These are phyloP conservation scores for Zymoseptoria tritici DNA, from an alignment of 2,329 filamentous ascomycete genomes.

Conservation along the genomic window DNA sequence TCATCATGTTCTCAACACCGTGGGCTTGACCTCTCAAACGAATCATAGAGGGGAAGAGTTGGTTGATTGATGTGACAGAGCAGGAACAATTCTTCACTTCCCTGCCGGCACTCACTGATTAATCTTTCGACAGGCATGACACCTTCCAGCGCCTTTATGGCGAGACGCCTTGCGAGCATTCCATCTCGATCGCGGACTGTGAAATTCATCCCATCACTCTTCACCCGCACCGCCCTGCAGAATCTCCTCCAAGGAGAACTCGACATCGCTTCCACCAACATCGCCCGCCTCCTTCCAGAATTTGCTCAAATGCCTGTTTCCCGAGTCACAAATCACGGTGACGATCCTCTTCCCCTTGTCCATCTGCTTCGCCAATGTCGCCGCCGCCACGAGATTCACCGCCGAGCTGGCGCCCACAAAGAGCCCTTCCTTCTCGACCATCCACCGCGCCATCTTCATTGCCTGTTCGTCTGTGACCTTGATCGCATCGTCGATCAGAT, in stretches of 20 bases:
- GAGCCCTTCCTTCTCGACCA: constrained; percentile 91
- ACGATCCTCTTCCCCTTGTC: constrained; percentile 54
- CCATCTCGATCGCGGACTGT: background rate
- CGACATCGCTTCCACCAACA: constrained; percentile 47
- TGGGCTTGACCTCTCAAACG: too few relatives aligned
- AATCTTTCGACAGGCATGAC: too few relatives aligned
- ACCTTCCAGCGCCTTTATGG: too few relatives aligned
- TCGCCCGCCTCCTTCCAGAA: constrained; percentile 71
- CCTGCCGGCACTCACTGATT: too few relatives aligned
- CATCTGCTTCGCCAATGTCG: constrained; percentile 58
- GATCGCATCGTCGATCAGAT: constrained; percentile 84
- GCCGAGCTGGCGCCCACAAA: constrained; percentile 91
- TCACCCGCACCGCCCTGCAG: constrained; percentile 28
- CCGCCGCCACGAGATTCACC: constrained; percentile 87
- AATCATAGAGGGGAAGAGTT: too few relatives aligned
- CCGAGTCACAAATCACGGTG: constrained; percentile 72
- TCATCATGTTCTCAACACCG: too few relatives aligned
- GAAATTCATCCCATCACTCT: background rate
- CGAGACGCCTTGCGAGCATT: too few relatives aligned
- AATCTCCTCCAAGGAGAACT: constrained; percentile 50
- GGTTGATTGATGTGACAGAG: too few relatives aligned
- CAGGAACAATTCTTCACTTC: too few relatives aligned
- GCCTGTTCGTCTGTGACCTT: constrained; percentile 84
- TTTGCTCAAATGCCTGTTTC: constrained; percentile 74
- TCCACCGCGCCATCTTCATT: constrained; percentile 86